Conservation (phyloP, 495 filamentous ascomycete genomes). For the Hypoxylon perforatum region DNA sequence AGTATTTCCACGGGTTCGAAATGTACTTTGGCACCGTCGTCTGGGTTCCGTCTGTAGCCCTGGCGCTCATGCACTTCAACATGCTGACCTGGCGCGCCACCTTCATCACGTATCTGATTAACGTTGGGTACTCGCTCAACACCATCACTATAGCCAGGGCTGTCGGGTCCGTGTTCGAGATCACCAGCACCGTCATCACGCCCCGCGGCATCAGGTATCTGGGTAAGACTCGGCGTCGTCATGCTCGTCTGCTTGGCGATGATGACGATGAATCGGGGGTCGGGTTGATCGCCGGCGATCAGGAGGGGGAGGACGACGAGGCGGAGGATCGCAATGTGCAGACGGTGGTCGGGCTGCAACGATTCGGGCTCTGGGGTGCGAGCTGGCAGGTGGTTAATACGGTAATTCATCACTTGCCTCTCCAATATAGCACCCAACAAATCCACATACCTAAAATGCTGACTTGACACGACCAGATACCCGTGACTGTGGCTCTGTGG, state of each 20-base stretch:
- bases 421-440: background rate
- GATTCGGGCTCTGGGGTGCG: slow-evolving; percentile 57
- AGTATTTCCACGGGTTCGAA: slow-evolving; percentile 48
- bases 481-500: slow-evolving; percentile 52
- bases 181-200: slow-evolving; percentile 59
- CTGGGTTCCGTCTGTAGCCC: slow-evolving; percentile 64
- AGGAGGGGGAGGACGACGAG: slow-evolving; percentile 26
- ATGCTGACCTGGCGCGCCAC: slow-evolving; percentile 68
- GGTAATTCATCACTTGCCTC: slow-evolving; percentile 31
- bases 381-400: slow-evolving; percentile 54
- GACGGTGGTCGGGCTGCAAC: slow-evolving; percentile 51
- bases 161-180: slow-evolving; percentile 63
- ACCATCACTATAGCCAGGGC: slow-evolving; percentile 65
- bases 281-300: slow-evolving; percentile 30
- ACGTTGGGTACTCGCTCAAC: slow-evolving; percentile 63
- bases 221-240: slow-evolving; percentile 33
- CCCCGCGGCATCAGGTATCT: slow-evolving; percentile 52
- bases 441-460: background rate
- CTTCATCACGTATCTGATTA: slow-evolving; percentile 69
- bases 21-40: slow-evolving; percentile 56
- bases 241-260: background rate
- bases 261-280: slow-evolving; percentile 39
- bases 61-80: slow-evolving; percentile 68
- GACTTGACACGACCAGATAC: slow-evolving; percentile 44
- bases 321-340: slow-evolving; percentile 32